These are phyloP conservation scores for Terfezia claveryi DNA, from an alignment of 495 filamentous ascomycete genomes.

Conservation along the genomic window DNA sequence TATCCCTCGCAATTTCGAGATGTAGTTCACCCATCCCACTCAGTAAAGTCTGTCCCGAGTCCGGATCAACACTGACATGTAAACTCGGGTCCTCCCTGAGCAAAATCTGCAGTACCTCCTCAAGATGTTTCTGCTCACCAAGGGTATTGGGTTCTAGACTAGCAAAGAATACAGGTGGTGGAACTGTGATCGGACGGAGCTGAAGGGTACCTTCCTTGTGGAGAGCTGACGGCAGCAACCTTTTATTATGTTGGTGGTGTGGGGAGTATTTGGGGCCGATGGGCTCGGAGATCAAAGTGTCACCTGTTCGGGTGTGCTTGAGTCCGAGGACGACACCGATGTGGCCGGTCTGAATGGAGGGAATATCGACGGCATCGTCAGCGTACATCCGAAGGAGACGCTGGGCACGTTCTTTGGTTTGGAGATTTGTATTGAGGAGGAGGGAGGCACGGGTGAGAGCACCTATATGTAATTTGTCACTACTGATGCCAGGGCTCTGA, in stretches of 20 bases:
- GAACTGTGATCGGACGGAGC: slow-evolving; percentile 69
- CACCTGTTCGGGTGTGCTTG: slow-evolving; percentile 75
- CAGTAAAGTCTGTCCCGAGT: slow-evolving; percentile 78
- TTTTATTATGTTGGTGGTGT: neutral
- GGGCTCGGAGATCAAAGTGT: slow-evolving; percentile 49
- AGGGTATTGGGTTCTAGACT: slow-evolving; percentile 69
- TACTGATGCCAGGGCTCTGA: neutral
- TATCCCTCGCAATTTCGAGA: slow-evolving; percentile 77
- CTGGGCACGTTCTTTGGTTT: slow-evolving; percentile 57
- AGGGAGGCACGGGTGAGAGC: slow-evolving; percentile 45
- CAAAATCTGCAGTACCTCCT: slow-evolving; percentile 50
- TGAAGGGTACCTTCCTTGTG: slow-evolving; percentile 39
- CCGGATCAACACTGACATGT: slow-evolving; percentile 63
- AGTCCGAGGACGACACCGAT: slow-evolving; percentile 92
- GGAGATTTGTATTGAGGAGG: slow-evolving; percentile 75
- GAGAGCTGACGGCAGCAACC: neutral
- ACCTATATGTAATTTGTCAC: slow-evolving; percentile 16
- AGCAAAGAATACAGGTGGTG: slow-evolving; percentile 88
- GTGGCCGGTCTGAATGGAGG: slow-evolving; percentile 58
- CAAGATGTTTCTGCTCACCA: slow-evolving; percentile 52
- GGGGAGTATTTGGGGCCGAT: slow-evolving; percentile 1
- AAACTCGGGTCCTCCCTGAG: slow-evolving; percentile 86
- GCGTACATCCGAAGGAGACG: slow-evolving; percentile 82
- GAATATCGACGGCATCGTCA: slow-evolving; percentile 64
- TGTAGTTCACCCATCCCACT: slow-evolving; percentile 98